Conservation (phyloP, 345 rosid genomes). For the Acer negundo region DNA sequence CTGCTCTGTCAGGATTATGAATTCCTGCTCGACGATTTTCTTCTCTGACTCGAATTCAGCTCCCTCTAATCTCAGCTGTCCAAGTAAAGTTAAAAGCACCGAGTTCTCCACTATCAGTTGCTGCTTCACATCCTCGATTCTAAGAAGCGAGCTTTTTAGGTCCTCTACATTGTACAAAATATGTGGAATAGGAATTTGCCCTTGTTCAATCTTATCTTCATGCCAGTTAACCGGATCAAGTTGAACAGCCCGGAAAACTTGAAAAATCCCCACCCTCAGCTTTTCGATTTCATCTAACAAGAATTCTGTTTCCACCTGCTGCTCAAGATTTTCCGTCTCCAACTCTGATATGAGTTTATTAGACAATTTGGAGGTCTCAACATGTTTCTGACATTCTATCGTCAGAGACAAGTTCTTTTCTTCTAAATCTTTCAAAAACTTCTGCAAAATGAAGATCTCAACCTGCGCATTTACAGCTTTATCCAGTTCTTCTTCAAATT, state of each 20-base stretch:
- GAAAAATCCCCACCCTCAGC: slow-evolving; percentile 61
- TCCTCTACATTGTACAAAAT: slow-evolving; percentile 55
- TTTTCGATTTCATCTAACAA: slow-evolving; percentile 67
- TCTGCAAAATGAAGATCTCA: slow-evolving; percentile 76
- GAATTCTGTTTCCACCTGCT: slow-evolving; percentile 66
- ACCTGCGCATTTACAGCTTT: slow-evolving; percentile 80
- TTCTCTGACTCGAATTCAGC: slow-evolving; percentile 52
- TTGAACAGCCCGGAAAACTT: slow-evolving; percentile 70
- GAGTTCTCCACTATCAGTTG: slow-evolving; percentile 71
- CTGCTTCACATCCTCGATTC: slow-evolving; percentile 62
- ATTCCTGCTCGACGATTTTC: slow-evolving; percentile 43
- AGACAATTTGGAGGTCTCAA: slow-evolving; percentile 69
- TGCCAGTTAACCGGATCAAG: slow-evolving; percentile 42
- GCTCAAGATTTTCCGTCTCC: slow-evolving; percentile 83
- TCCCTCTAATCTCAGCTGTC: slow-evolving; percentile 53
- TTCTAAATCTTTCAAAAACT: slow-evolving; percentile 71
- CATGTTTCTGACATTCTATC: slow-evolving; percentile 73
- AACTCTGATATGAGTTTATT: slow-evolving; percentile 69
- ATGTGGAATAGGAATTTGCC: slow-evolving; percentile 47
- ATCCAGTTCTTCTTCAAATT: slow-evolving; percentile 89
- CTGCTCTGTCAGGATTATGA: slow-evolving; percentile 32
- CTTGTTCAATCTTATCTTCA: slow-evolving; percentile 40
- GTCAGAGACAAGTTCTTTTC: slow-evolving; percentile 62
- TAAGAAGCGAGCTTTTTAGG: slow-evolving; percentile 53
- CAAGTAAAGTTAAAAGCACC: slow-evolving; percentile 60